These are phyloP conservation scores for Neohortaea acidophila DNA, from an alignment of 495 filamentous ascomycete species.

Conservation along the genomic window DNA sequence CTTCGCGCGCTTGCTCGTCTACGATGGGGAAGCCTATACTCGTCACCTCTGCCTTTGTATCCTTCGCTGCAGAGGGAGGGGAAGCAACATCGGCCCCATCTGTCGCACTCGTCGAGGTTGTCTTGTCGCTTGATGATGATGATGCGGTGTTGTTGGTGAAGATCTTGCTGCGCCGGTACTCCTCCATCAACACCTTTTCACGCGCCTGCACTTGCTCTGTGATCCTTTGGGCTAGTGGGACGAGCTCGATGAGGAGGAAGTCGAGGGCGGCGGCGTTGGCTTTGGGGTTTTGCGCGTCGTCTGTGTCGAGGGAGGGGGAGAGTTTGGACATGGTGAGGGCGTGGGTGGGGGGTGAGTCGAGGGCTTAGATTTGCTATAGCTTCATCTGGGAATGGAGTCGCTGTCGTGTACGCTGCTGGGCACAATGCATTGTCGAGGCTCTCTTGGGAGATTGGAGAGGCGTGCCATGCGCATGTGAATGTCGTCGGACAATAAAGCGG, in stretches of 20 bases:
- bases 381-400: too few species aligned
- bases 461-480: too few species aligned
- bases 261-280: slow-evolving; percentile 72
- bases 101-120: not conserved
- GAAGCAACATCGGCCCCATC: not conserved
- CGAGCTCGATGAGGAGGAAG: slow-evolving; percentile 87
- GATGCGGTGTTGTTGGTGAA: slow-evolving; percentile 5
- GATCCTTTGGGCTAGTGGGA: slow-evolving; percentile 81
- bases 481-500: too few species aligned
- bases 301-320: slow-evolving; percentile 3
- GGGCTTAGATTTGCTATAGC: too few species aligned
- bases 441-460: too few species aligned
- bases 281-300: slow-evolving; percentile 61
- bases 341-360: too few species aligned
- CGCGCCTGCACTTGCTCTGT: slow-evolving; percentile 26
- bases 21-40: slow-evolving; percentile 25
- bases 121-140: too few species aligned
- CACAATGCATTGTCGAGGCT: too few species aligned
- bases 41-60: slow-evolving; percentile 9
- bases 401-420: too few species aligned
- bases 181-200: slow-evolving; percentile 31
- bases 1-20: slow-evolving; percentile 65
- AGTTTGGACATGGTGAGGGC: slow-evolving; percentile 3
- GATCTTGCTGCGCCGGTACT: slow-evolving; percentile 14
- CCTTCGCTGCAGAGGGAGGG: not conserved